Evolutionary conservation across 2,329 filamentous ascomycete genomes (phyloP).

Genomic region (Sporothrix protearum): DNA sequence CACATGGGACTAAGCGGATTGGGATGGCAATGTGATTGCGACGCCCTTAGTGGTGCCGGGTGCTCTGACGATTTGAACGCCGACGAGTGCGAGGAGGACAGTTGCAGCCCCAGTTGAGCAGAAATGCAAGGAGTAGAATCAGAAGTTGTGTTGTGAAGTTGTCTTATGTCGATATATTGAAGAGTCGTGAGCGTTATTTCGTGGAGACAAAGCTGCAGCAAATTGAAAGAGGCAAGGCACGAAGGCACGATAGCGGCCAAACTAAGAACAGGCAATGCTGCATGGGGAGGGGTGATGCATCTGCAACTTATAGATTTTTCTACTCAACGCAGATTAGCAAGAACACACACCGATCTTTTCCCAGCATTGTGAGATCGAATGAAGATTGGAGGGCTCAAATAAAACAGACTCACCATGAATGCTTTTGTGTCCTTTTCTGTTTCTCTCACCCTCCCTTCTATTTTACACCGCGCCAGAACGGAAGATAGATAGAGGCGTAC

Average conservation of each 20-base stretch:
- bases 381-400: not conserved
- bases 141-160: not conserved
- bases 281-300: not conserved
- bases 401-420: not conserved
- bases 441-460: not conserved
- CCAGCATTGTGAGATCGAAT: not conserved
- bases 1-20: slow-evolving; percentile 14
- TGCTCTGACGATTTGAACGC: slow-evolving; percentile 18
- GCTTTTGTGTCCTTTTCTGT: not conserved
- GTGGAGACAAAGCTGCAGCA: not conserved
- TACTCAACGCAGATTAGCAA: not conserved
- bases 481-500: not conserved
- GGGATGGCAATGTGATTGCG: slow-evolving; percentile 18
- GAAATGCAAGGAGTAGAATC: not conserved
- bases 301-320: slow-evolving; percentile 15
- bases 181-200: not conserved
- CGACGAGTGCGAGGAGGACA: not conserved
- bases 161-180: slow-evolving; percentile 1
- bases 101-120: not conserved
- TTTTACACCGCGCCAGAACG: not conserved
- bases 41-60: slow-evolving; percentile 10
- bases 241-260: not conserved
- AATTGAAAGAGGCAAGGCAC: not conserved
- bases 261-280: slow-evolving; percentile 9
- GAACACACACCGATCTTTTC: not conserved